These are phyloP conservation scores for Nitzschia sp. DNA, from an alignment of 108 stramenopile species.

Conservation along the genomic window DNA sequence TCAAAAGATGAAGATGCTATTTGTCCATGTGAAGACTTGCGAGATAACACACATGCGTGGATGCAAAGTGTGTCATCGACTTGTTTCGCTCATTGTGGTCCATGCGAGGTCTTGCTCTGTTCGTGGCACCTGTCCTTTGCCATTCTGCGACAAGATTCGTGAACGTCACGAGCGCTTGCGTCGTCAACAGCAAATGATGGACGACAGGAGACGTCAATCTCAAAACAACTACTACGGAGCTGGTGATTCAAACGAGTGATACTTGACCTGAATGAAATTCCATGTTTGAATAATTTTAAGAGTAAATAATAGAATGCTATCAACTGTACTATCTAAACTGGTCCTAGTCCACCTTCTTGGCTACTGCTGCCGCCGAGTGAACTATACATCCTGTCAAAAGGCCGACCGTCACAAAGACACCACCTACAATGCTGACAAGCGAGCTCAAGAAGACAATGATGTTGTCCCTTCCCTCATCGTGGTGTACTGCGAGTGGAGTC, in stretches of 20 bases:
- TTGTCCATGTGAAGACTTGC: constrained; percentile 66
- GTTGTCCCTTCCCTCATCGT: constrained; percentile 67
- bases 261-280: too few relatives aligned
- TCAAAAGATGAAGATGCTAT: constrained; percentile 80
- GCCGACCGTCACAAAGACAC: constrained; percentile 84
- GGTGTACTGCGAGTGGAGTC: constrained; percentile 75
- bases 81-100: constrained; percentile 75
- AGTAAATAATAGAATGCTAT: too few relatives aligned
- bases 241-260: not conserved
- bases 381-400: constrained; percentile 71
- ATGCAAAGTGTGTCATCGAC: constrained; percentile 78
- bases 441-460: constrained; percentile 75
- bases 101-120: constrained; percentile 81
- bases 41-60: constrained; percentile 55
- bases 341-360: constrained; percentile 79
- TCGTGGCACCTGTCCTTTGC: constrained; percentile 66
- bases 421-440: constrained; percentile 78
- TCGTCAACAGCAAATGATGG: constrained; percentile 74
- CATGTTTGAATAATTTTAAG: too few relatives aligned
- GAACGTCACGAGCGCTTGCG: constrained; percentile 59
- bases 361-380: constrained; percentile 70
- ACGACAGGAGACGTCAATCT: constrained; percentile 72
- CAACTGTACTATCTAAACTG: too few relatives aligned
- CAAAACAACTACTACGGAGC: constrained; percentile 63
- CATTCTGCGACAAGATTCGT: constrained; percentile 75